Evolutionary conservation across 306 rosid genomes (phyloP), one percentile per base, ranked within the genome.

Genomic region (Lotus japonicus): DNA sequence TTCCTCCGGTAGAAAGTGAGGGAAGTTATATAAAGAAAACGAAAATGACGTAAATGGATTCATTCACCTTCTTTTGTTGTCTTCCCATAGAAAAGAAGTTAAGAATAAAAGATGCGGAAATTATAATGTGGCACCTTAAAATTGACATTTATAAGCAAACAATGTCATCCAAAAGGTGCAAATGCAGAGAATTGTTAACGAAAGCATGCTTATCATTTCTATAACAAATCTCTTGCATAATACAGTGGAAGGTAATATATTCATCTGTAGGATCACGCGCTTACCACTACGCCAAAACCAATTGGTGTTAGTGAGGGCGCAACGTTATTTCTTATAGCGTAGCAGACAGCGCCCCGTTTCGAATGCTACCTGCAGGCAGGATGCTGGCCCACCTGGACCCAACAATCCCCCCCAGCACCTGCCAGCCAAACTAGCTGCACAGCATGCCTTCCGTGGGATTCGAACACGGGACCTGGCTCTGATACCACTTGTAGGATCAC

Each of bases 101-200:
- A 67, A 46, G 39, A 68, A 63, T 7, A 48, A 41, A 72, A 60
- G 71, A 72, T 64, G 56, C 43, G 19, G 39, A 31, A 76, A 54
- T 5, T 48, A 48, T 3, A 18, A 65, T 42, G 76, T 77, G 48
- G 60, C 82, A 81, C 57, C 85, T 19, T 35, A 72, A 68, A 81
- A 81, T 68, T 77, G 81, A 80, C 68, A 46, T 71, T 21, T 12
- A 31, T 35, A 57, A 50, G 26, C 18, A 35, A 3, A 7, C 49
- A 51, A 44, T 45, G 38, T 66, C 46, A 36, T 42, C 26, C 53
- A 70, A 64, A 4, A 5, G 52, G 62, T 62, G 60, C 72, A 70
- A 64, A 59, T 77, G 66, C 77, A 70, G 21, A 63, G 72, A 64
- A 63, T 56, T 70, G 14, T 63, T 55, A 70, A 56, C 48, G 48